A percentile compares a stretch with the other conserved stretches of the same genome.
Conservation (phyloP, 176 grass and related monocot genomes). For the Thinopyrum elongatum region DNA sequence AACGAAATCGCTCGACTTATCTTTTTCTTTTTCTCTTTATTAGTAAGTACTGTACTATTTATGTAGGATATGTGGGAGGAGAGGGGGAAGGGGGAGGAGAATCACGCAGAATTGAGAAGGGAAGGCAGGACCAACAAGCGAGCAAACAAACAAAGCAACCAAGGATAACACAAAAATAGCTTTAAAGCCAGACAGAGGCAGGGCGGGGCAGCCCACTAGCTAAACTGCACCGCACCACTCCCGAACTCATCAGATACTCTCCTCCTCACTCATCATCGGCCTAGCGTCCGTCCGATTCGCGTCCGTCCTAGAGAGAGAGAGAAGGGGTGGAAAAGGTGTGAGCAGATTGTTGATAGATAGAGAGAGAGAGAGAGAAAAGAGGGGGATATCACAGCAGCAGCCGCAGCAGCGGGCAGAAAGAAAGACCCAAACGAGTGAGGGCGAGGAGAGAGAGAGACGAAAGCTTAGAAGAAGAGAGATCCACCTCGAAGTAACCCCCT, state of each 20-base stretch:
- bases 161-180: conserved; percentile 67
- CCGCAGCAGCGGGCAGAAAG: conserved; percentile 16
- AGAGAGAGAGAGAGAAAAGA: not conserved
- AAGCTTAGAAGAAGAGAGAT: conserved; percentile 77
- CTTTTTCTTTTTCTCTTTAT: not conserved
- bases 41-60: too few species aligned
- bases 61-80: too few species aligned
- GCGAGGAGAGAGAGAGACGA: not conserved
- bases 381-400: conserved; percentile 35
- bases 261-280: conserved; percentile 23
- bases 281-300: not conserved
- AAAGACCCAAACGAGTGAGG: conserved; percentile 11
- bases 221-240: conserved; percentile 30
- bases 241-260: conserved; percentile 36
- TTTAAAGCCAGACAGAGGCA: not conserved
- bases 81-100: not conserved
- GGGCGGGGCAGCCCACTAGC: conserved; percentile 8
- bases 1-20: not conserved
- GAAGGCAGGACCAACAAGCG: conserved; percentile 39
- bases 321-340: not conserved
- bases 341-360: conserved; percentile 11
- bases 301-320: not conserved
- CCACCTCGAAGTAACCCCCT: conserved; percentile 88
- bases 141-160: conserved; percentile 50
- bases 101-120: not conserved